Conservation (phyloP, 2,329 filamentous ascomycete species). For the Trichoderma breve region DNA sequence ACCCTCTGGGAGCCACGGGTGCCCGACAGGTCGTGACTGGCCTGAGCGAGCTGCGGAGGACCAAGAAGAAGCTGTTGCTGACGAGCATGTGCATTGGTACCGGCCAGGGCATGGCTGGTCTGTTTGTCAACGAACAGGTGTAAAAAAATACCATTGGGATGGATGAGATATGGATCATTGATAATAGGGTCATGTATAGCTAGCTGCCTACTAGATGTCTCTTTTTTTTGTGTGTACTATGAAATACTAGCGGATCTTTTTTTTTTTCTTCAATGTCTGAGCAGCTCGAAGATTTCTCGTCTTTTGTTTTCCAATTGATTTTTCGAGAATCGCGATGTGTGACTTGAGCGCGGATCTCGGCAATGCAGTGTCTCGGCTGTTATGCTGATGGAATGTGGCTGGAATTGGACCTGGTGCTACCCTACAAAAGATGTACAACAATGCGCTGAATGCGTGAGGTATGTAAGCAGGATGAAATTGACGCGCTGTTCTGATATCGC, state of each 20-base stretch:
- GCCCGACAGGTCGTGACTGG: constrained; percentile 84
- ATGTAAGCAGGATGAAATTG: background rate
- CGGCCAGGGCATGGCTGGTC: constrained; percentile 65
- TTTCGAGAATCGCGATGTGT: background rate
- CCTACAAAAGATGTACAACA: background rate
- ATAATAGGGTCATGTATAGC: background rate
- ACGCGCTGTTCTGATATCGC: background rate
- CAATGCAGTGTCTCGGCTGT: background rate
- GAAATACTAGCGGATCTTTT: constrained; percentile 9
- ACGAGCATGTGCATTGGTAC: constrained; percentile 86
- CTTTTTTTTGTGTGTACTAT: background rate
- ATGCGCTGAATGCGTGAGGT: background rate
- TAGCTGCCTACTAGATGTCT: background rate
- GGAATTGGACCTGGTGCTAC: background rate
- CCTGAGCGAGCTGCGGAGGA: constrained; percentile 76
- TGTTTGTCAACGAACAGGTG: constrained; percentile 45
- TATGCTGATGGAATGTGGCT: background rate
- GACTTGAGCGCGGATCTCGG: background rate
- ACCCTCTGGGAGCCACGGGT: constrained; percentile 78
- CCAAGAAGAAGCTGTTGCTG: constrained; percentile 85
- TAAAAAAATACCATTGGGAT: background rate
- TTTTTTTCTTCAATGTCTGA: background rate
- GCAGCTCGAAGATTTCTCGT: background rate
- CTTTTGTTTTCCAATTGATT: background rate
- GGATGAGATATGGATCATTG: background rate